Evolutionary conservation across 129 eudicot species (phyloP).

Genomic region (Solidago caesia): DNA sequence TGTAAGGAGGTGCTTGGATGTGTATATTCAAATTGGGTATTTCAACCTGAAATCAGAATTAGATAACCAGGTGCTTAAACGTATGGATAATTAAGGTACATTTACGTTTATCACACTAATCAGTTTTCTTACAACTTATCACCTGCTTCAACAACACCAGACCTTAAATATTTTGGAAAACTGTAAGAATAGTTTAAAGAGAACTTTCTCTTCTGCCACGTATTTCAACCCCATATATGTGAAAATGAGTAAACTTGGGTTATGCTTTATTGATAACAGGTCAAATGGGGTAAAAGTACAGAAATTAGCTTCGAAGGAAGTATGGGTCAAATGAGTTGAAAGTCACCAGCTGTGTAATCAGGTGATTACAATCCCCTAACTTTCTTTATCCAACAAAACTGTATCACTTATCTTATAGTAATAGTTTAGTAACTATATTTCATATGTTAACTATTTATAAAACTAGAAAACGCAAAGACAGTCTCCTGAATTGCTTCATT

Average conservation of each 20-base stretch:
- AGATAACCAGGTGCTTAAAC: slow-evolving; percentile 5
- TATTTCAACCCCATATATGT: too few relatives aligned
- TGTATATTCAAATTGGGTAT: not conserved
- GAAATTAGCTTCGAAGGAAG: not conserved
- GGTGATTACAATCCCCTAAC: slow-evolving; percentile 5
- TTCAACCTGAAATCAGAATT: not conserved
- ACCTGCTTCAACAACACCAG: too few relatives aligned
- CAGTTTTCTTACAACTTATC: not conserved
- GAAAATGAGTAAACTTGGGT: too few relatives aligned
- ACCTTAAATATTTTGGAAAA: too few relatives aligned
- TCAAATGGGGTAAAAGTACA: not conserved
- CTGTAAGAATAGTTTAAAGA: too few relatives aligned
- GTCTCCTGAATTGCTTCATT: slow-evolving; percentile 7
- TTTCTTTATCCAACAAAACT: not conserved
- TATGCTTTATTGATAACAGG: too few relatives aligned
- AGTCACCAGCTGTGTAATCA: not conserved
- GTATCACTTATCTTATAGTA: not conserved
- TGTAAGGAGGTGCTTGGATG: not conserved
- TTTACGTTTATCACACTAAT: too few relatives aligned
- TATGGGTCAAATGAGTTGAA: not conserved
- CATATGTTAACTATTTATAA: not conserved
- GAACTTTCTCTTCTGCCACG: not conserved
- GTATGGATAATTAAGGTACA: not conserved
- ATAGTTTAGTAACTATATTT: not conserved
- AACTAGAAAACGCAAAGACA: not conserved